A percentile compares a stretch with the other conserved stretches of the same genome.
Conservation (phyloP, 306 rosid genomes). For the Oemleria cerasiformis region DNA sequence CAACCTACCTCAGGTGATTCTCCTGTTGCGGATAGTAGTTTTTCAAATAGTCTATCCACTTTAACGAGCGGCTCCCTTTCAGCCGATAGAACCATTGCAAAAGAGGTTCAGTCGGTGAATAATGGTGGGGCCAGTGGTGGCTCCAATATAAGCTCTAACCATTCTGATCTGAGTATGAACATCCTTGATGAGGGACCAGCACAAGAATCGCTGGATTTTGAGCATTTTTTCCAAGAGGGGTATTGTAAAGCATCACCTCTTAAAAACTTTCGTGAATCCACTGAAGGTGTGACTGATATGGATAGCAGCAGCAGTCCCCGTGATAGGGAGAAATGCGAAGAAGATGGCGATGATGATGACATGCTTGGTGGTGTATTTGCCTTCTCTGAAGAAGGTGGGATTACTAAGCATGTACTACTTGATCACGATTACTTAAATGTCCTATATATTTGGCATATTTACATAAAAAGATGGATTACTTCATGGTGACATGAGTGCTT, state of each 20-base stretch:
- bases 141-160: slow-evolving; percentile 58
- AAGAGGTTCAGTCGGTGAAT: slow-evolving; percentile 44
- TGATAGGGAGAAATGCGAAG: slow-evolving; percentile 74
- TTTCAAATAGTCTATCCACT: slow-evolving; percentile 31
- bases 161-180: slow-evolving; percentile 62
- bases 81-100: slow-evolving; percentile 39
- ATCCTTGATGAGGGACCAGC: slow-evolving; percentile 54
- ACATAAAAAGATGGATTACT: background rate
- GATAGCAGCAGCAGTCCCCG: slow-evolving; percentile 61
- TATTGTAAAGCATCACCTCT: slow-evolving; percentile 58
- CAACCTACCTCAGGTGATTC: slow-evolving; percentile 34
- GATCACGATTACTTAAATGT: slow-evolving; percentile 7
- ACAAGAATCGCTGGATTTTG: slow-evolving; percentile 58
- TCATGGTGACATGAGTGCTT: background rate
- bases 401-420: slow-evolving; percentile 8
- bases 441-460: slow-evolving; percentile 15
- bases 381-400: slow-evolving; percentile 87
- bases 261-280: slow-evolving; percentile 42
- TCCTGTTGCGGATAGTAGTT: slow-evolving; percentile 27
- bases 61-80: slow-evolving; percentile 38
- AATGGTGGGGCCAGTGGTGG: slow-evolving; percentile 41
- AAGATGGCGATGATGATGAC: slow-evolving; percentile 67
- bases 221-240: slow-evolving; percentile 72
- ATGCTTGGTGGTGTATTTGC: slow-evolving; percentile 82
- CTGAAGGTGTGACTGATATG: slow-evolving; percentile 56